phyloP scores from a whole-genome alignment of 352 stramenopile genomes.

The Hyaloperonospora brassicae region DNA sequence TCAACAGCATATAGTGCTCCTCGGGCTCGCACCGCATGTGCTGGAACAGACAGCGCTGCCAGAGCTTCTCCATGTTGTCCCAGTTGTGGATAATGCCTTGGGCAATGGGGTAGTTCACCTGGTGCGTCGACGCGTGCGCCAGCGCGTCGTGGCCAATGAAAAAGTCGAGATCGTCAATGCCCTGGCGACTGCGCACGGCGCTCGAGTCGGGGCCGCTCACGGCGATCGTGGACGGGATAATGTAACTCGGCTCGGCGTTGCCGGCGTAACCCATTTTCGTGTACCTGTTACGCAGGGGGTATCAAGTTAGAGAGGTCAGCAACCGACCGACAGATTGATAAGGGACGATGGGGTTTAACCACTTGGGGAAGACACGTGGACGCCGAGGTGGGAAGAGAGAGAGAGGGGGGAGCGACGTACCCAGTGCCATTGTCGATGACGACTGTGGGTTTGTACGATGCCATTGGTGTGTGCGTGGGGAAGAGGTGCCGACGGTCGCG shows the following conservation, averaged over 20 bases:
- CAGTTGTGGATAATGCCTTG: constrained; percentile 91
- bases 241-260: constrained; percentile 91
- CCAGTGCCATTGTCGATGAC: constrained; percentile 96
- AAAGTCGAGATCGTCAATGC: constrained; percentile 93
- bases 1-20: constrained; percentile 90
- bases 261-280: constrained; percentile 95
- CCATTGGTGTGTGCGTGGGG: constrained; percentile 27
- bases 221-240: constrained; percentile 92
- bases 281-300: constrained; percentile 49
- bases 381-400: background rate
- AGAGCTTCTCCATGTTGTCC: constrained; percentile 94
- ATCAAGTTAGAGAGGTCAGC: background rate
- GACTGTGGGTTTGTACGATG: constrained; percentile 85
- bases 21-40: constrained; percentile 90
- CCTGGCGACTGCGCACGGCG: constrained; percentile 78
- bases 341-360: background rate
- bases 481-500: constrained; percentile 3
- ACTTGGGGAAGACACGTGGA: background rate
- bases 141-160: constrained; percentile 92
- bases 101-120: constrained; percentile 87
- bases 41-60: constrained; percentile 90
- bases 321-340: too few species aligned
- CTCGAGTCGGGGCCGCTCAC: constrained; percentile 54
- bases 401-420: constrained; percentile 30
- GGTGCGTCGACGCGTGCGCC: constrained; percentile 84